Evolutionary conservation across 768 basidiomycete genomes (phyloP), one percentile per base, ranked within the genome.

Genomic region (Floccularia luteovirens): DNA sequence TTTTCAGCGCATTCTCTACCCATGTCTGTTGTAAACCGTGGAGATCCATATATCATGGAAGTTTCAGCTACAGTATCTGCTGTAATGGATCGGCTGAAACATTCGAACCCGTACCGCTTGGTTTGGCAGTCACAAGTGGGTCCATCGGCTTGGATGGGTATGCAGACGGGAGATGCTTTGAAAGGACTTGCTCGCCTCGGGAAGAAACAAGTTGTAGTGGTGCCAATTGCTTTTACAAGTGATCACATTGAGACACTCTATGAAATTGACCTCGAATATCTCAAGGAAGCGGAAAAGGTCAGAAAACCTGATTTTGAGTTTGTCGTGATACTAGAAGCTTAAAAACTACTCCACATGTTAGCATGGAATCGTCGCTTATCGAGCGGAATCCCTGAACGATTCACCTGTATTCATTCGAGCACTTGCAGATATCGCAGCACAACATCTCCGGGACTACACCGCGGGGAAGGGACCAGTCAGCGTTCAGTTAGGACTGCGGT

Each of bases 81-180:
- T 23, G 91, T 98, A 42, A 98, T 99, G 93, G 71, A 81, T 47
- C 74, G 86, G 35, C 70, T 99, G 17, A 69, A 76, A 8, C 71
- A 87, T 50, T 70, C 76, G 31, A 89, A 89, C 58, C 87, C 94
- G 2, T 96, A 84, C 63, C 85, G 96, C 19, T 72, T 98, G 41
- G 90, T 93, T 1, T 99, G 96, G 96, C 96, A 99, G 66, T 89
- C 84, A 4, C 86, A 98, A 60, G 96, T 99, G 34, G 96, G 96
- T 2, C 96, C 96, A 3, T 85, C 82, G 25, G 88, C 93, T 14
- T 98, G 96, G 96, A 89, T 98, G 77, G 96, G 96, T 3, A 91
- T 90, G 67, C 92, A 97, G 60, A 99, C 96, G 1, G 70, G 76
- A 13, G 91, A 90, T 39, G 88, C 92, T 32, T 65, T 99, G 56